A percentile compares a stretch with the other conserved stretches of the same genome.
Conservation (phyloP, 768 basidiomycete species). For the Xerocomus brunneocitrinus region DNA sequence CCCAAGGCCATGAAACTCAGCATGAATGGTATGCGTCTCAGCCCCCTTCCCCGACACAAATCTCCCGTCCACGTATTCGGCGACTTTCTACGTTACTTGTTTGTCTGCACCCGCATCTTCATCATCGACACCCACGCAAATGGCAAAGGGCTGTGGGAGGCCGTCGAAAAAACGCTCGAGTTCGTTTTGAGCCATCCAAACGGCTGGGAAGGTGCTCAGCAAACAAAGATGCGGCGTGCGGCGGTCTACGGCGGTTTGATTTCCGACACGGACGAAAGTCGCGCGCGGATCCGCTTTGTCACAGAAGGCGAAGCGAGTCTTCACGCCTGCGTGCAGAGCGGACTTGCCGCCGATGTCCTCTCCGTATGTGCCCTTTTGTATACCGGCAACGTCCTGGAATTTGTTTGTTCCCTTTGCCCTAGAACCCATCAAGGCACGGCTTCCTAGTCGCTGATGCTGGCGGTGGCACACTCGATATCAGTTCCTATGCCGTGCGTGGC, state of each 20-base stretch:
- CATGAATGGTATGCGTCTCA: conserved; percentile 81
- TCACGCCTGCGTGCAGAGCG: conserved; percentile 75
- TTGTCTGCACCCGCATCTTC: conserved; percentile 67
- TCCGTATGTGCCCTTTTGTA: conserved; percentile 41
- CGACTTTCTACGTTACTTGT: conserved; percentile 74
- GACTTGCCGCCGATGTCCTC: conserved; percentile 72
- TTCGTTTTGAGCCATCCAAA: conserved; percentile 78
- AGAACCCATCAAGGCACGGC: conserved; percentile 73
- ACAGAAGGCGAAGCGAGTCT: conserved; percentile 83
- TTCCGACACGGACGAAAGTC: conserved; percentile 68
- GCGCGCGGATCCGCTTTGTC: conserved; percentile 71
- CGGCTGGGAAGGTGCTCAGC: conserved; percentile 75
- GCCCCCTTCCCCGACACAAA: conserved; percentile 61
- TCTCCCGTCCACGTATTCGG: conserved; percentile 72
- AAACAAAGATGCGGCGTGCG: conserved; percentile 71
- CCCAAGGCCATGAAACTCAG: conserved; percentile 74
- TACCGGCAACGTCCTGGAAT: not conserved
- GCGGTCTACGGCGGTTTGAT: conserved; percentile 71
- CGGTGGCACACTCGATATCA: conserved; percentile 78
- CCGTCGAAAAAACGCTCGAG: conserved; percentile 64
- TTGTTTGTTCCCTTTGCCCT: conserved; percentile 8
- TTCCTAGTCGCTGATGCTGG: conserved; percentile 80
- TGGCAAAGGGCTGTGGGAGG: conserved; percentile 62
- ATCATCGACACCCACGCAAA: conserved; percentile 83
- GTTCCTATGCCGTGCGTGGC: conserved; percentile 70